phyloP scores from a whole-genome alignment of 345 rosid species.

The Brassica nigra region DNA sequence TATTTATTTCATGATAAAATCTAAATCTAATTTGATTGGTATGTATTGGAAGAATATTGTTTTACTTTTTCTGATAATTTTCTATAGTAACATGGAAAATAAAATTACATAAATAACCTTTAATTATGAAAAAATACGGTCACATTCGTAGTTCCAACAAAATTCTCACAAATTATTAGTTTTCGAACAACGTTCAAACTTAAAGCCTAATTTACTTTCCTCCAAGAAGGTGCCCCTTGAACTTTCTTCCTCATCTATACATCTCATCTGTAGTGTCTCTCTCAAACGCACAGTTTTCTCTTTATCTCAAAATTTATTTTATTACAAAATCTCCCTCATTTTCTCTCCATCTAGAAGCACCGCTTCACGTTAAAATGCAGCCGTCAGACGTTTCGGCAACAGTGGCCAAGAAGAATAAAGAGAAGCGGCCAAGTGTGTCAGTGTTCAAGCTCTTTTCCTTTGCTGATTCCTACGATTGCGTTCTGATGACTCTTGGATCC shows the following conservation, averaged over 20 bases:
- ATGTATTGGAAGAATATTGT: not conserved
- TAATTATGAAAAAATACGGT: not conserved
- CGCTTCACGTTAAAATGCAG: conserved; percentile 37
- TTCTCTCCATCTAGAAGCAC: conserved; percentile 1
- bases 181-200: not conserved
- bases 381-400: conserved; percentile 30
- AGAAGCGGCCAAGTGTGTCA: conserved; percentile 49
- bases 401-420: not conserved
- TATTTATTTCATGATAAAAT: not conserved
- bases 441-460: conserved; percentile 70
- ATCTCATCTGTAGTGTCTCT: not conserved
- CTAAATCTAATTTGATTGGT: not conserved
- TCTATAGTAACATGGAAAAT: not conserved
- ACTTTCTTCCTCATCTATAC: conserved; percentile 3
- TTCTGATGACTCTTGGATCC: conserved; percentile 83
- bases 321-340: not conserved
- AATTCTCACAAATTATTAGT: not conserved
- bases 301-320: not conserved
- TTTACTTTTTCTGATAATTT: not conserved
- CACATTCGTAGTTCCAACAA: not conserved
- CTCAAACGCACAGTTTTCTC: not conserved
- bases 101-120: not conserved
- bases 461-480: conserved; percentile 74
- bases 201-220: not conserved
- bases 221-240: not conserved